Percentiles rank a stretch among this genome's conserved stretches.
phyloP scores from a whole-genome alignment of 1,284 basidiomycete genomes.

The Sanguinoderma infundibulare region DNA sequence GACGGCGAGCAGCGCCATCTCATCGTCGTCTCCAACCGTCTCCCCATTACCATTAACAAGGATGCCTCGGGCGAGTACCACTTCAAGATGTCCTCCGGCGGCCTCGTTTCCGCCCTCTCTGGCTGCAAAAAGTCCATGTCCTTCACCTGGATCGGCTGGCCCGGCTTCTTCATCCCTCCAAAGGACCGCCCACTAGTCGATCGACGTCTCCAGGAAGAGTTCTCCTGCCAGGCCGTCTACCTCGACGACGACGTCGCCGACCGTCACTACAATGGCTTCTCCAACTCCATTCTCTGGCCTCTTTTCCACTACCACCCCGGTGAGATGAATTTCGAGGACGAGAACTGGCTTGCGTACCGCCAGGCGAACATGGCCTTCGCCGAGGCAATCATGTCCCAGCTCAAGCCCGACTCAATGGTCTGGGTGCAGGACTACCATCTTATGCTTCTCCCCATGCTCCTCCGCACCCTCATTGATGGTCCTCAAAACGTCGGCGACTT shows the following conservation, averaged over 20 bases:
- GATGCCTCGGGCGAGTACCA: slow-evolving; percentile 89
- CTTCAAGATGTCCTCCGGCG: slow-evolving; percentile 97
- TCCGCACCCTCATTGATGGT: slow-evolving; percentile 88
- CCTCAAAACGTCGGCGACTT: slow-evolving; percentile 61
- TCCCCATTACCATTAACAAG: slow-evolving; percentile 91
- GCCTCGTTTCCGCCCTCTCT: slow-evolving; percentile 91
- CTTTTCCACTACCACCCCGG: slow-evolving; percentile 99
- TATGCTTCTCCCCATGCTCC: slow-evolving; percentile 96
- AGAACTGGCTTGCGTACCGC: slow-evolving; percentile 97
- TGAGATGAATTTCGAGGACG: slow-evolving; percentile 99
- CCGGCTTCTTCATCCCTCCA: slow-evolving; percentile 87
- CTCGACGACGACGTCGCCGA: slow-evolving; percentile 97
- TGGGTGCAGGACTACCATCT: slow-evolving; percentile 99
- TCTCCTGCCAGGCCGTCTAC: slow-evolving; percentile 97
- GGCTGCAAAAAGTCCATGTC: slow-evolving; percentile 96
- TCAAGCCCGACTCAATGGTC: slow-evolving; percentile 89
- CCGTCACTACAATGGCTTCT: slow-evolving; percentile 98
- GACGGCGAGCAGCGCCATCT: slow-evolving; percentile 64
- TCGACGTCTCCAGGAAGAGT: slow-evolving; percentile 90
- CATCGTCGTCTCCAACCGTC: slow-evolving; percentile 95
- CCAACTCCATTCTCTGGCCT: slow-evolving; percentile 99
- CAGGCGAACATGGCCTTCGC: slow-evolving; percentile 97
- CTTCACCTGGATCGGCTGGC: slow-evolving; percentile 97
- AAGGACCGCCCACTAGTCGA: slow-evolving; percentile 89
- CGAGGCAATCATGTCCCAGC: slow-evolving; percentile 80